phyloP scores from a whole-genome alignment of 129 eudicot genomes.

The Pulicaria dysenterica region DNA sequence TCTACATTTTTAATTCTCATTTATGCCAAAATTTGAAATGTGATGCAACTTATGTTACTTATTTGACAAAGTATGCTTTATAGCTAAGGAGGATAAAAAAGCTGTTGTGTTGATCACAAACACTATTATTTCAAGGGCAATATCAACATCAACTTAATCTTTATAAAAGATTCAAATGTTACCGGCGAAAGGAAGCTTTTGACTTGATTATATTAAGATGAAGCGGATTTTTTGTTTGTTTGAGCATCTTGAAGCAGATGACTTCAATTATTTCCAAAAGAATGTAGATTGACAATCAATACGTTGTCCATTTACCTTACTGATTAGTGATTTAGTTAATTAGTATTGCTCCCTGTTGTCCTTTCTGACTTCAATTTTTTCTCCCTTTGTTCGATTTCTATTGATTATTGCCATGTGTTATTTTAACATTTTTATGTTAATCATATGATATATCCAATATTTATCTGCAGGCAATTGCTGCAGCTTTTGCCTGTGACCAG shows the following conservation, averaged over 20 bases:
- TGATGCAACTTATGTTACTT: neutral
- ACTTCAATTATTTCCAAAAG: neutral
- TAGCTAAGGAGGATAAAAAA: neutral
- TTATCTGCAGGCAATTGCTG: constrained; percentile 67
- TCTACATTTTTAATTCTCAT: neutral
- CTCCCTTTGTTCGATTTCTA: neutral
- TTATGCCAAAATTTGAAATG: neutral
- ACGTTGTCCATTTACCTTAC: neutral
- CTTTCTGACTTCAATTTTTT: neutral
- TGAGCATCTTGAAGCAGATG: too few species aligned
- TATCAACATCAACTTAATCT: neutral
- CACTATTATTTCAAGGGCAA: neutral
- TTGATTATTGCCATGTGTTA: neutral
- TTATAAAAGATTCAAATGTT: neutral
- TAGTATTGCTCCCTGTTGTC: neutral
- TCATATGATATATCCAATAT: neutral
- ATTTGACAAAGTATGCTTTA: neutral
- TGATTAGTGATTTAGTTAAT: neutral
- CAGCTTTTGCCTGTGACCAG: constrained; percentile 81
- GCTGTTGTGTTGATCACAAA: neutral
- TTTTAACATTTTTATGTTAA: neutral
- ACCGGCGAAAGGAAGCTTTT: neutral
- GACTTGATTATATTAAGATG: neutral
- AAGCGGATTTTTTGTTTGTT: neutral
- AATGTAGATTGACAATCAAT: neutral